These are phyloP conservation scores for Bullera alba DNA, from an alignment of 768 basidiomycete species.

Conservation along the genomic window DNA sequence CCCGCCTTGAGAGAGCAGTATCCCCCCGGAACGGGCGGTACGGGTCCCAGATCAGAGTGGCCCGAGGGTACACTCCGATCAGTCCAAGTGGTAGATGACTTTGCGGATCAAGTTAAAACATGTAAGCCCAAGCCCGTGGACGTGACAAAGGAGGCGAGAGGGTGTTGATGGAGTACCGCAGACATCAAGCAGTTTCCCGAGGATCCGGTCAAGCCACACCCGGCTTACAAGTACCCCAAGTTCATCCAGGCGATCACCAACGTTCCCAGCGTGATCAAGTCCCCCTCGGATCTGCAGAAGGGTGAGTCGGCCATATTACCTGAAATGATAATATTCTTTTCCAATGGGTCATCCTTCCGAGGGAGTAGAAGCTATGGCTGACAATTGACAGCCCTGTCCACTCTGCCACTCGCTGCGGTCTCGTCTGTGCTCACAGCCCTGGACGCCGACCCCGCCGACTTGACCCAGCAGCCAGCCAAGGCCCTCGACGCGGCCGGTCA, in stretches of 20 bases:
- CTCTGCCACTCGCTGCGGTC: conserved; percentile 36
- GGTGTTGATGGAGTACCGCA: conserved; percentile 5
- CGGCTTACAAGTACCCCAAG: conserved; percentile 43
- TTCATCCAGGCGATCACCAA: conserved; percentile 33
- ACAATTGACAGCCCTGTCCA: conserved; percentile 21
- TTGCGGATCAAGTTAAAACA: conserved; percentile 29
- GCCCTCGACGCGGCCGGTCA: conserved; percentile 34
- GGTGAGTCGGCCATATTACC: conserved; percentile 18
- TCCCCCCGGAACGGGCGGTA: conserved; percentile 42
- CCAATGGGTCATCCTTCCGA: background rate
- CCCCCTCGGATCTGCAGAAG: conserved; percentile 40
- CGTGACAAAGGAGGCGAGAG: too few species aligned
- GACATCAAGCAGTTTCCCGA: conserved; percentile 35
- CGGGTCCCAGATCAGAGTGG: conserved; percentile 27
- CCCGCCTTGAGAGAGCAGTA: conserved; percentile 39
- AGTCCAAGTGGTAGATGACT: conserved; percentile 39
- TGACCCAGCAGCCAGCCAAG: conserved; percentile 18
- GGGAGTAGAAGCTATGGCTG: background rate
- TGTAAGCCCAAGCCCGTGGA: conserved; percentile 39
- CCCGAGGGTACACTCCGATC: conserved; percentile 32
- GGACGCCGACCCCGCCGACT: conserved; percentile 21
- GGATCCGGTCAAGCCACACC: conserved; percentile 39
- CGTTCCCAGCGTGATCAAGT: conserved; percentile 32
- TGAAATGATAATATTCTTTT: too few species aligned
- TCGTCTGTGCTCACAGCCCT: conserved; percentile 33